phyloP scores from a whole-genome alignment of 768 basidiomycete genomes.

The Rhizopogon sp. region DNA sequence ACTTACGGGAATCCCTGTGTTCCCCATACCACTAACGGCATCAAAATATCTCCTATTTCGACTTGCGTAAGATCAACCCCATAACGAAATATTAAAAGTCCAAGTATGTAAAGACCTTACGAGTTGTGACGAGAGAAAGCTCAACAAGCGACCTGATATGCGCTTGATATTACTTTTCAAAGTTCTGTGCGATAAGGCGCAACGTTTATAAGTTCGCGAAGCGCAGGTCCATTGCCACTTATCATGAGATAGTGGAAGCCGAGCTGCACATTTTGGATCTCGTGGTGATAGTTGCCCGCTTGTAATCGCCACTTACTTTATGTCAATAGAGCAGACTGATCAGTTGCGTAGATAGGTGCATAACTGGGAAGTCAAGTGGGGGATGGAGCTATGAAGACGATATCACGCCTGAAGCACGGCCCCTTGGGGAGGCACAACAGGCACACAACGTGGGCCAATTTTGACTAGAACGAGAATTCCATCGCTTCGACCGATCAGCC shows the following conservation, averaged over 20 bases:
- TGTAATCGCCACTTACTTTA: background rate
- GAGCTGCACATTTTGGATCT: too few relatives aligned
- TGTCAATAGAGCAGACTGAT: background rate
- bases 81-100: background rate
- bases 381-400: background rate
- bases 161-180: background rate
- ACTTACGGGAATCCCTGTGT: background rate
- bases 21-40: constrained; percentile 1
- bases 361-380: background rate
- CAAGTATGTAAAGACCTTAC: background rate
- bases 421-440: background rate
- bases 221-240: too few relatives aligned
- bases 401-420: background rate
- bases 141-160: background rate
- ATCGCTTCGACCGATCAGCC: background rate
- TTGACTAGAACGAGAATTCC: too few relatives aligned
- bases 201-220: background rate
- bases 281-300: background rate
- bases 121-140: background rate
- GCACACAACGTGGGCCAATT: background rate
- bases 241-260: too few relatives aligned
- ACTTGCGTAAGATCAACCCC: background rate
- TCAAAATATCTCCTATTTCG: background rate
- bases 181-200: background rate
- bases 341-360: background rate